Evolutionary conservation across 768 basidiomycete genomes (phyloP).

Genomic region (Rhodosporidiobolus odoratus): DNA sequence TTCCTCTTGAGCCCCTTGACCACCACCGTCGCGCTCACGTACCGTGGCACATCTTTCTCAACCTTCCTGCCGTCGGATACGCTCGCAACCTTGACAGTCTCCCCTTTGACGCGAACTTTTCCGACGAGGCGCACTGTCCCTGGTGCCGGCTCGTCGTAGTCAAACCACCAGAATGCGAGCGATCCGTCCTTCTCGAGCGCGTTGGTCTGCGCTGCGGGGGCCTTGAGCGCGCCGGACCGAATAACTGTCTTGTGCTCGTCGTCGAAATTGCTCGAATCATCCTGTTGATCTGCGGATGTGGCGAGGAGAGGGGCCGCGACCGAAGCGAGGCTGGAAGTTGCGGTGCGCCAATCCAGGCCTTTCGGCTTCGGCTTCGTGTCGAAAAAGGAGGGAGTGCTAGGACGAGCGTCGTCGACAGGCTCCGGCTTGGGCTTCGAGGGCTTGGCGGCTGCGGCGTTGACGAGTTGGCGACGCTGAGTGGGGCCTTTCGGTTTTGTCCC

Average conservation of each 20-base stretch:
- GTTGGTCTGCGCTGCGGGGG: constrained; percentile 40
- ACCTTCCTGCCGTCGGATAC: constrained; percentile 44
- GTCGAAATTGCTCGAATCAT: constrained; percentile 22
- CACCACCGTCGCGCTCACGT: constrained; percentile 80
- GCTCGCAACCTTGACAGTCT: constrained; percentile 43
- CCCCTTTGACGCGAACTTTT: constrained; percentile 73
- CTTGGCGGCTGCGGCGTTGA: constrained; percentile 39
- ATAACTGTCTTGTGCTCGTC: constrained; percentile 53
- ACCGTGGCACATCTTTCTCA: constrained; percentile 46
- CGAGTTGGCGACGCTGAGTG: constrained; percentile 34
- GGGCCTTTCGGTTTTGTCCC: constrained; percentile 36
- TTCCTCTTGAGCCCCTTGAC: constrained; percentile 83
- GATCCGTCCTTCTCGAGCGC: constrained; percentile 78
- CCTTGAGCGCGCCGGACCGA: constrained; percentile 39
- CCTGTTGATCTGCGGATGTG: constrained; percentile 2
- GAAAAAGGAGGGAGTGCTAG: constrained; percentile 3
- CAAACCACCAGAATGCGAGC: constrained; percentile 90
- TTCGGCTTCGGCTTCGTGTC: constrained; percentile 39
- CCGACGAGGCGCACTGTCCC: constrained; percentile 84
- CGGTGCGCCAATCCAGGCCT: constrained; percentile 41
- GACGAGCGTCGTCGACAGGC: not conserved
- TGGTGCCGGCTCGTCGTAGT: constrained; percentile 69
- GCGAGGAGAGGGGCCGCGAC: not conserved
- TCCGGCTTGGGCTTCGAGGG: constrained; percentile 21
- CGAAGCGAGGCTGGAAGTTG: constrained; percentile 29